Evolutionary conservation across 2,329 filamentous ascomycete species (phyloP).

Genomic region (Delphinella strobiligena): DNA sequence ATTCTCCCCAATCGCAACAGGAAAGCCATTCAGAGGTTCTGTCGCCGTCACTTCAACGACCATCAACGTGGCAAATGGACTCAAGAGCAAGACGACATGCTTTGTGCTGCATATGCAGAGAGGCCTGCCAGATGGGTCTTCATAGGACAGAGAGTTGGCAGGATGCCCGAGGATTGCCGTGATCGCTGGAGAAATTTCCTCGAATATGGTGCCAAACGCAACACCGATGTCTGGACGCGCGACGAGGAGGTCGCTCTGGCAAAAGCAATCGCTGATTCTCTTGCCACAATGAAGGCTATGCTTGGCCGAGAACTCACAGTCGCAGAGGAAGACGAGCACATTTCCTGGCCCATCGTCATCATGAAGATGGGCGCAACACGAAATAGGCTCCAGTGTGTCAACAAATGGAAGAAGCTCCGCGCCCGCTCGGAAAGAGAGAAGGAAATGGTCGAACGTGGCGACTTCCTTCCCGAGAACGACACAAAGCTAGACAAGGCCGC

Average conservation of each 20-base stretch:
- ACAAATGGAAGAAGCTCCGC: slow-evolving; percentile 50
- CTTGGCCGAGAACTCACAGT: slow-evolving; percentile 17
- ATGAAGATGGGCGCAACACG: slow-evolving; percentile 49
- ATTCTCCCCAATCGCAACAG: slow-evolving; percentile 7
- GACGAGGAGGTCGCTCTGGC: slow-evolving; percentile 47
- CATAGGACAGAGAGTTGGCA: slow-evolving; percentile 51
- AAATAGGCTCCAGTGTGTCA: slow-evolving; percentile 54
- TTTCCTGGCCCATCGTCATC: slow-evolving; percentile 57
- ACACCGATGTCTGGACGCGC: slow-evolving; percentile 46
- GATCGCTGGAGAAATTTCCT: slow-evolving; percentile 61
- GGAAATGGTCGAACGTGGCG: slow-evolving; percentile 1
- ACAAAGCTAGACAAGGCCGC: slow-evolving; percentile 3
- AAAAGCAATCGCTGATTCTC: slow-evolving; percentile 40
- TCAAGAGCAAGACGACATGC: slow-evolving; percentile 43
- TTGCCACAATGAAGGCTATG: slow-evolving; percentile 23
- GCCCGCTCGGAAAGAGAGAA: slow-evolving; percentile 16
- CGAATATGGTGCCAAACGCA: slow-evolving; percentile 40
- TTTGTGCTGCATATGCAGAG: slow-evolving; percentile 35
- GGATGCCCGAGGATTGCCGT: slow-evolving; percentile 52
- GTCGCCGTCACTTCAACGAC: slow-evolving; percentile 54
- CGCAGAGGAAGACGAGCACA: slow-evolving; percentile 38
- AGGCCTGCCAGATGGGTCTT: slow-evolving; percentile 47
- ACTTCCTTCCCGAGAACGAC: neutral
- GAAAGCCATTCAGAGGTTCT: slow-evolving; percentile 27
- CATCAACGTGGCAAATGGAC: slow-evolving; percentile 49